These are phyloP conservation scores for Salisapilia sapeloensis DNA, from an alignment of 352 stramenopile genomes.

Conservation along the genomic window DNA sequence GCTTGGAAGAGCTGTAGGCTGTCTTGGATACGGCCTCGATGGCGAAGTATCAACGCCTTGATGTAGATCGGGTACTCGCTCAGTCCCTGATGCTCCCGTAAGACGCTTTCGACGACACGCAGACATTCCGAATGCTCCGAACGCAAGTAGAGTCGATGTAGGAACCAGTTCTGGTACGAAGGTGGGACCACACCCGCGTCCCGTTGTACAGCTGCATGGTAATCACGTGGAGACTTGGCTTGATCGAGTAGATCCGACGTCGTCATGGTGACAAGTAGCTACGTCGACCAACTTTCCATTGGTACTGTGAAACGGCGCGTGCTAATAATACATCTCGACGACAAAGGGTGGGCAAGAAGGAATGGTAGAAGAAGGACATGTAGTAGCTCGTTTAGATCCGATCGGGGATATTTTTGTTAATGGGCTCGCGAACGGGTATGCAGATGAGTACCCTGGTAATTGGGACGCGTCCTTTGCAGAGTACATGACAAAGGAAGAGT, in stretches of 20 bases:
- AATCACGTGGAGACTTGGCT: constrained; percentile 9
- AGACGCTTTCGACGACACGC: constrained; percentile 76
- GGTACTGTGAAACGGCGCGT: constrained; percentile 9
- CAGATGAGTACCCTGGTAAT: constrained; percentile 44
- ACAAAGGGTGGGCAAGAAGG: constrained; percentile 1
- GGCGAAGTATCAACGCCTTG: constrained; percentile 82
- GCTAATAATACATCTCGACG: neutral
- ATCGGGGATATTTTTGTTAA: constrained; percentile 68
- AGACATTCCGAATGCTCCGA: constrained; percentile 82
- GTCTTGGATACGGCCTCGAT: constrained; percentile 82
- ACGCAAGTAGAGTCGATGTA: constrained; percentile 73
- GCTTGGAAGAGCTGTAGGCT: constrained; percentile 85
- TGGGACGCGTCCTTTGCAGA: constrained; percentile 11
- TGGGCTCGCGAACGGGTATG: constrained; percentile 55
- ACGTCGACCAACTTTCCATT: constrained; percentile 12
- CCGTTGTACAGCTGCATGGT: neutral
- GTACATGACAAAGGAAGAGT: constrained; percentile 48
- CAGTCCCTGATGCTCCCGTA: constrained; percentile 65
- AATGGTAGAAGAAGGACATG: constrained; percentile 3
- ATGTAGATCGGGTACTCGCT: constrained; percentile 88
- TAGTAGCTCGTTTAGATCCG: constrained; percentile 29
- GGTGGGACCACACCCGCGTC: constrained; percentile 5
- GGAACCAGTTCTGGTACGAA: constrained; percentile 63
- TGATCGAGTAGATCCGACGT: constrained; percentile 9
- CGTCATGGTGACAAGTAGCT: constrained; percentile 35